A percentile compares a stretch with the other conserved stretches of the same genome.
phyloP scores from a whole-genome alignment of 441 rosid species.

The Erysimum pusillum region DNA sequence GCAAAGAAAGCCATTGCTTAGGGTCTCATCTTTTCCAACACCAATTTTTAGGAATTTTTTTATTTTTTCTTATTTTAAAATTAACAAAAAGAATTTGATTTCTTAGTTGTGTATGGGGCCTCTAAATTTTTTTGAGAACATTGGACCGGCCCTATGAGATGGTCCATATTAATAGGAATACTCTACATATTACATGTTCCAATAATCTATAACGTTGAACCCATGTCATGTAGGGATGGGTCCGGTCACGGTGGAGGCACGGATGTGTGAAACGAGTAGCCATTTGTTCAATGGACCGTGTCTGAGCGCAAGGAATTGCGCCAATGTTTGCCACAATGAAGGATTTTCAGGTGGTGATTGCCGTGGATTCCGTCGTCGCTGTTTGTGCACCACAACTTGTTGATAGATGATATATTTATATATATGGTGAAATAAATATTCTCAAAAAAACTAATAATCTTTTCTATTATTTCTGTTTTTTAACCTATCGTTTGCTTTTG shows the following conservation, averaged over 20 bases:
- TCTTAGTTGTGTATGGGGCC: too few relatives aligned
- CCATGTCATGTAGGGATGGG: slow-evolving; percentile 8
- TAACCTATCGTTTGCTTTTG: too few relatives aligned
- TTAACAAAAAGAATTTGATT: too few relatives aligned
- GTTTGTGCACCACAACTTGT: slow-evolving; percentile 46
- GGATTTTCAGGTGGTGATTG: slow-evolving; percentile 49
- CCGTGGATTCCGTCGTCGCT: slow-evolving; percentile 42
- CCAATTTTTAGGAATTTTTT: too few relatives aligned
- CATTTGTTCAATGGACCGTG: slow-evolving; percentile 45
- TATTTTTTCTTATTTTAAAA: too few relatives aligned
- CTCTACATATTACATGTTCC: background rate
- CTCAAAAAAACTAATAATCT: background rate
- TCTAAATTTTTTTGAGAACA: too few relatives aligned
- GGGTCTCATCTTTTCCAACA: too few relatives aligned
- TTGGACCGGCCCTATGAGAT: background rate
- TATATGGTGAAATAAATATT: background rate
- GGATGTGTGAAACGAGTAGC: slow-evolving; percentile 49
- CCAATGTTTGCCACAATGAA: slow-evolving; percentile 47
- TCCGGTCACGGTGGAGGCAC: slow-evolving; percentile 38
- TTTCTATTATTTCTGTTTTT: background rate
- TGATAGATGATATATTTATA: background rate
- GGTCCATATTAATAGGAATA: background rate
- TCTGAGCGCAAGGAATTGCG: slow-evolving; percentile 43
- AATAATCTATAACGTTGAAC: background rate
- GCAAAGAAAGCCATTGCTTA: too few relatives aligned